Evolutionary conservation across 805 yeast species (phyloP), one percentile per base, ranked within the genome.

Genomic region (Kuraishia floccosa): DNA sequence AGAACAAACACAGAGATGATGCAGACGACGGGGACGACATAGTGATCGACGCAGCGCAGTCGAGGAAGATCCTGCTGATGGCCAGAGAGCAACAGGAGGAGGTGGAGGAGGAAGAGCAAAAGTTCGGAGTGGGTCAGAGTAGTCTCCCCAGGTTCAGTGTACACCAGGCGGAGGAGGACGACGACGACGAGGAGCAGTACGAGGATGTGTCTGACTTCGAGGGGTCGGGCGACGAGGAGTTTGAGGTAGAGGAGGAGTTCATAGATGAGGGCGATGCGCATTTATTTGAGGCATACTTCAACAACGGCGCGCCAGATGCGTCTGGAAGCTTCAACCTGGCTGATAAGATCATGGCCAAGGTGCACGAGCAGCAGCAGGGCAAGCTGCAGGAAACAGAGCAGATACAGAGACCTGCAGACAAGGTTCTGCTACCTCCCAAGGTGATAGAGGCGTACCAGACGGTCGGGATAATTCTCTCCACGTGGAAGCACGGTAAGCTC

Each of bases 81-180:
- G 99, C 98, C 13, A 76, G 71, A 43, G 89, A 81, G 46, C 99
- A 91, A 59, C 96, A 86, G 55, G 86, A 82, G 27, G 99, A 91
- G 49, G 52, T 87, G 14, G 87, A 74, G 32, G 75, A 63, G 29
- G 94, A 83, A 47, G 80, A 74, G 38, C 59, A 58, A 24, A 43
- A 32, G 7, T 41, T 41, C 23, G 31, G 38, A 29, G 40, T 35
- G 31, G 15, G 30, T 2, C 25, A 22, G 8, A 39, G 42, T 36
- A 45, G 30, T 21, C 49, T 27, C 39, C 50, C 52, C 14, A 44
- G 54, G 38, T 50, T 52, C 33, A 42, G 37, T 17, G 37, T 45
- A 23, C 56, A 50, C 9, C 67, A 57, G 8, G 58, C 54, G 2
- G 59, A 56, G 30, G 52, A 52, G 12, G 45, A 42, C 34, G 42